Conservation (phyloP, 768 basidiomycete species). For the Leccinum fibrillosum region DNA sequence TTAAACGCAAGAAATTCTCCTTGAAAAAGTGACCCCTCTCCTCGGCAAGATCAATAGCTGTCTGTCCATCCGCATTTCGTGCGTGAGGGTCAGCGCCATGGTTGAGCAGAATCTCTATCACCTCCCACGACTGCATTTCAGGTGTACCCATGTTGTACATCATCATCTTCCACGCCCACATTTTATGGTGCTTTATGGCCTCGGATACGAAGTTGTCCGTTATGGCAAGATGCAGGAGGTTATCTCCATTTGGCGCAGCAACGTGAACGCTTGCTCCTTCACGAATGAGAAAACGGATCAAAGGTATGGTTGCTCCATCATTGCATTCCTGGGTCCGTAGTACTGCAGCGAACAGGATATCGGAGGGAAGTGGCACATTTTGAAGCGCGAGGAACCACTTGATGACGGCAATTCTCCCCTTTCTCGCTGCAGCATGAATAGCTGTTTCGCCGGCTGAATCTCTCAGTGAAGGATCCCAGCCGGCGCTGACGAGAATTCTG, state of each 20-base stretch:
- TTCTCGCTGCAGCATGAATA: background rate
- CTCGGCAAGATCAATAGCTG: background rate
- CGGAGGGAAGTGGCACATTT: background rate
- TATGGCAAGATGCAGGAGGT: background rate
- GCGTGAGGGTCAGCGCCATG: background rate
- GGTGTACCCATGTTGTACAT: no score
- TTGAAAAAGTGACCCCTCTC: background rate
- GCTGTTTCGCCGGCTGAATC: background rate
- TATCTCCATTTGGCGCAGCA: background rate
- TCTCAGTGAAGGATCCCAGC: background rate
- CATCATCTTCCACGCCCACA: no score
- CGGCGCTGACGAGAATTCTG: background rate
- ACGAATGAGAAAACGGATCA: background rate
- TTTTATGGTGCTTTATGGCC: no score
- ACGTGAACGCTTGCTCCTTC: background rate
- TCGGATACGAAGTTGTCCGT: background rate
- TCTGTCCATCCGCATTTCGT: background rate
- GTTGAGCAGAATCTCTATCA: background rate
- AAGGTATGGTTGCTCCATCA: no score
- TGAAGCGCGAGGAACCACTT: no score
- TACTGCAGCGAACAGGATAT: background rate
- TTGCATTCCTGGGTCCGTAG: no score
- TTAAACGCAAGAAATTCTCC: conserved; percentile 6
- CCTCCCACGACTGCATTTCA: no score
- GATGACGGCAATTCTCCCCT: background rate